phyloP scores from a whole-genome alignment of 331 rosid species.

The Prunus yedoensis region DNA sequence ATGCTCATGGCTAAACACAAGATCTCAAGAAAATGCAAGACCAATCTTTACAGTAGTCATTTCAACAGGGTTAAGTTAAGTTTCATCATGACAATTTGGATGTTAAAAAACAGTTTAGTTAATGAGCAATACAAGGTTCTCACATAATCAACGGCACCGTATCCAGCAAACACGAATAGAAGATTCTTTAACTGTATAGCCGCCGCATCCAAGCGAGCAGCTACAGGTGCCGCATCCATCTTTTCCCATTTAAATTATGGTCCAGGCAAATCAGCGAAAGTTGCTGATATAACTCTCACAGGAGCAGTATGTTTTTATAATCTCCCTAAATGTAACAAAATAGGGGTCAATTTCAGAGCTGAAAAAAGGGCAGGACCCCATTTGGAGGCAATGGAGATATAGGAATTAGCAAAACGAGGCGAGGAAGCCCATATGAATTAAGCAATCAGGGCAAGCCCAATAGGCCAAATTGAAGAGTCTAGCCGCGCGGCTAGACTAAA shows the following conservation, averaged over 20 bases:
- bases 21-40: no score
- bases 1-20: conserved; percentile 1
- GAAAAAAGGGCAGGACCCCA: conserved; percentile 27
- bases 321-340: background rate
- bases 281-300: conserved; percentile 46
- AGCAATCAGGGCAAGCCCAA: conserved; percentile 58
- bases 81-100: no score
- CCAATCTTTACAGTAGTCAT: no score
- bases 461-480: conserved; percentile 24
- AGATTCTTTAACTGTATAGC: no score
- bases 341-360: background rate
- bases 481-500: no score
- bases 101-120: no score
- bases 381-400: conserved; percentile 17
- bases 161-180: no score
- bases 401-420: conserved; percentile 26
- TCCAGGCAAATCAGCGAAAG: conserved; percentile 79
- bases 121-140: no score
- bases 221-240: no score
- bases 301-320: conserved; percentile 5
- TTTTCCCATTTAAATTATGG: conserved; percentile 69
- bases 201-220: no score
- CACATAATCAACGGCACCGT: no score
- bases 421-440: conserved; percentile 65
- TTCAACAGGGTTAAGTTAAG: no score